Conservation (phyloP, 2,329 filamentous ascomycete species). For the Nothopassalora personata region DNA sequence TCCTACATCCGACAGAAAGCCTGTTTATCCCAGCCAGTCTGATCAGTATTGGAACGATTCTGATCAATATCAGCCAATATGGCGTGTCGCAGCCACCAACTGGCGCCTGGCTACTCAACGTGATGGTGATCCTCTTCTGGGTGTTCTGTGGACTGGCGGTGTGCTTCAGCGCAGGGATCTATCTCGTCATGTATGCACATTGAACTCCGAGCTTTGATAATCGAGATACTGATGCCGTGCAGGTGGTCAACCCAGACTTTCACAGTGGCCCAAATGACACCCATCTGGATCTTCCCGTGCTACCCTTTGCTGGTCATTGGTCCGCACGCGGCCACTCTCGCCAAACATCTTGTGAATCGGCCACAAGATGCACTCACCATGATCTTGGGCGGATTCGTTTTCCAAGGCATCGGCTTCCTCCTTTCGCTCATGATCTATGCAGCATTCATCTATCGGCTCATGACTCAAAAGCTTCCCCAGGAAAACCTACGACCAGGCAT, state of each 20-base stretch:
- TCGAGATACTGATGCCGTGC: slow-evolving; percentile 11
- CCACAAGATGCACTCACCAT: slow-evolving; percentile 46
- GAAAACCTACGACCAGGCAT: slow-evolving; percentile 74
- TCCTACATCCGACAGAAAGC: slow-evolving; percentile 71
- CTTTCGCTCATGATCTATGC: slow-evolving; percentile 74
- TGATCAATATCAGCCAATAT: slow-evolving; percentile 70
- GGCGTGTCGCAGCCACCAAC: slow-evolving; percentile 47
- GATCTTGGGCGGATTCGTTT: slow-evolving; percentile 54
- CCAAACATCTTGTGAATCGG: slow-evolving; percentile 39
- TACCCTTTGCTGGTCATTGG: slow-evolving; percentile 75
- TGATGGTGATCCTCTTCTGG: slow-evolving; percentile 69
- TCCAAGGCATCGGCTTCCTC: slow-evolving; percentile 61
- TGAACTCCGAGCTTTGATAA: background rate
- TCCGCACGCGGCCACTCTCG: slow-evolving; percentile 61
- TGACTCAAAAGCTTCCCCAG: slow-evolving; percentile 78
- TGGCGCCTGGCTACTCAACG: slow-evolving; percentile 50
- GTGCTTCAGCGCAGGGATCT: slow-evolving; percentile 63
- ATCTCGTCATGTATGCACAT: slow-evolving; percentile 63
- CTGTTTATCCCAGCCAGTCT: slow-evolving; percentile 67
- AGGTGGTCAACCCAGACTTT: slow-evolving; percentile 62
- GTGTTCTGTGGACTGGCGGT: slow-evolving; percentile 65
- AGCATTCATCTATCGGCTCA: slow-evolving; percentile 77
- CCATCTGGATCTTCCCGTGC: slow-evolving; percentile 81
- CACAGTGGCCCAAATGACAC: slow-evolving; percentile 78
- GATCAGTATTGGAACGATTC: slow-evolving; percentile 59